Percentiles rank a stretch among this genome's conserved stretches.
Evolutionary conservation across 257 asterid species (phyloP).

Genomic region (Lithospermum erythrorhizon): DNA sequence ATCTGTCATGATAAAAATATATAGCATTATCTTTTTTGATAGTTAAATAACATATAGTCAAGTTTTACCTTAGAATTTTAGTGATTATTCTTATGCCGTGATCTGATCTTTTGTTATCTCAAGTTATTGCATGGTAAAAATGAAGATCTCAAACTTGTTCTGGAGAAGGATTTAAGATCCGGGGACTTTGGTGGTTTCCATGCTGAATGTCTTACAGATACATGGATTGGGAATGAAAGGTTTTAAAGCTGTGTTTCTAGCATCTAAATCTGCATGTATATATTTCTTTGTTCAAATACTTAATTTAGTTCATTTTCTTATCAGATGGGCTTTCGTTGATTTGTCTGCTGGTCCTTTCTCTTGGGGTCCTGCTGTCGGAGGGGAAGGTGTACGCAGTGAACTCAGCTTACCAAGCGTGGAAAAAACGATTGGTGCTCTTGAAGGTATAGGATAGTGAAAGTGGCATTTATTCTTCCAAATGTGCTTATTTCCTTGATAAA

Average conservation of each 20-base stretch:
- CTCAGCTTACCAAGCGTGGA: constrained; percentile 87
- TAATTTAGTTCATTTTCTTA: constrained; percentile 13
- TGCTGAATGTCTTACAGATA: constrained; percentile 87
- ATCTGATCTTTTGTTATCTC: constrained; percentile 19
- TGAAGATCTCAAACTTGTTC: constrained; percentile 53
- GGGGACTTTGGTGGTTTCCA: constrained; percentile 69
- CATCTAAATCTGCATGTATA: not conserved
- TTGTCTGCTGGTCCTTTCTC: constrained; percentile 93
- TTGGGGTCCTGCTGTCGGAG: constrained; percentile 99
- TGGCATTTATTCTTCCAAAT: constrained; percentile 2
- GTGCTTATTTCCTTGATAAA: not conserved
- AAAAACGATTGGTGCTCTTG: constrained; percentile 85
- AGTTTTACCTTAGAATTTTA: not conserved
- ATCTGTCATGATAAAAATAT: not conserved
- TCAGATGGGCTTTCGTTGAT: constrained; percentile 96
- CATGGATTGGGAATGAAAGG: constrained; percentile 91
- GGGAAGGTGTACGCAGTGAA: constrained; percentile 98
- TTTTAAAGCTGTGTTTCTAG: constrained; percentile 11
- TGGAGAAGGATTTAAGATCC: constrained; percentile 68
- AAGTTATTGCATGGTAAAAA: constrained; percentile 68
- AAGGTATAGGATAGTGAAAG: constrained; percentile 40
- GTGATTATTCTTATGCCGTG: not conserved
- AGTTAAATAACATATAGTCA: not conserved
- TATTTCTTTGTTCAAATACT: constrained; percentile 1
- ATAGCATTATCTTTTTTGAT: not conserved